A percentile compares a stretch with the other conserved stretches of the same genome.
phyloP scores from a whole-genome alignment of 2,329 filamentous ascomycete genomes.

The Aspergillus sp. region DNA sequence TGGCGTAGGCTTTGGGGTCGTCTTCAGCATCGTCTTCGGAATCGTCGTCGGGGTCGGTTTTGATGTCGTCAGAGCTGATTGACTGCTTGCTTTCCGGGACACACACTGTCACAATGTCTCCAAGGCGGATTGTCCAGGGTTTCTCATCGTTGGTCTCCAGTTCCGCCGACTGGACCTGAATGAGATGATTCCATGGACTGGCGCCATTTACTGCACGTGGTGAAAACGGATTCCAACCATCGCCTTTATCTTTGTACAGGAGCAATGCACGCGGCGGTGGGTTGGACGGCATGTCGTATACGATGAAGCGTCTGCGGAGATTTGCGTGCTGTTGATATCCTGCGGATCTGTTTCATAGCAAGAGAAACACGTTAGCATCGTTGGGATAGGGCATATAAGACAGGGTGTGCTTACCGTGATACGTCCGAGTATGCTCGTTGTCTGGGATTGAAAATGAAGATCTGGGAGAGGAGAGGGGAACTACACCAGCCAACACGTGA shows the following conservation, averaged over 20 bases:
- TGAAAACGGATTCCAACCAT: neutral
- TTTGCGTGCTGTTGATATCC: too few species aligned
- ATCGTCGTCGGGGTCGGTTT: neutral
- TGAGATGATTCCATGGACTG: neutral
- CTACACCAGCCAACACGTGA: too few species aligned
- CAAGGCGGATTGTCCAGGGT: neutral
- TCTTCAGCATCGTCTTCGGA: neutral
- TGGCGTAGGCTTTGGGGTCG: neutral
- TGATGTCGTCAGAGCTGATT: neutral
- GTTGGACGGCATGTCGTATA: too few species aligned
- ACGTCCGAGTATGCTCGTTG: too few species aligned
- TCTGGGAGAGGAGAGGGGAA: too few species aligned
- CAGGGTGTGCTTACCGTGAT: too few species aligned
- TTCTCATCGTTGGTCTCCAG: neutral
- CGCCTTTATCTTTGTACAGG: neutral
- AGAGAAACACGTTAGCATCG: too few species aligned
- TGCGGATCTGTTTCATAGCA: too few species aligned
- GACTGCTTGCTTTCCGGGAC: neutral
- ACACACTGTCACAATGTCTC: slow-evolving; percentile 6
- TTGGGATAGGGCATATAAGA: too few species aligned
- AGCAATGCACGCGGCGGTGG: neutral
- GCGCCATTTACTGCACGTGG: neutral
- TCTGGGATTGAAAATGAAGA: too few species aligned
- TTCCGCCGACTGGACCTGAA: neutral
- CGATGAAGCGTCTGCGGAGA: too few species aligned